Conservation (phyloP, 75 land plant species). For the Ceratopteris richardii region DNA sequence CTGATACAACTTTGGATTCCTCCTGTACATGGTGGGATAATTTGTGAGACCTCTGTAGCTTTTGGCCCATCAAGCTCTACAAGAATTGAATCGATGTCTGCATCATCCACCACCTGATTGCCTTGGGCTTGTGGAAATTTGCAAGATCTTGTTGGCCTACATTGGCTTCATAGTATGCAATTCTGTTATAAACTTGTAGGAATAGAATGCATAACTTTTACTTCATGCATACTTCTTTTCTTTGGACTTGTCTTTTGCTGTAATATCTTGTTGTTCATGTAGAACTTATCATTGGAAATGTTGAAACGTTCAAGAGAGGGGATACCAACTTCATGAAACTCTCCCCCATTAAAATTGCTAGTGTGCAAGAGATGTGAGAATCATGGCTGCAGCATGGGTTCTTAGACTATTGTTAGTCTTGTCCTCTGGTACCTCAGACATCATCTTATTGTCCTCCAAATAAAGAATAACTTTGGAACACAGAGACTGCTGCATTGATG, state of each 20-base stretch:
- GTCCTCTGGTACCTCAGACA: constrained; percentile 73
- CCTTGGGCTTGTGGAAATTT: constrained; percentile 97
- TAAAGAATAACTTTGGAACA: constrained; percentile 72
- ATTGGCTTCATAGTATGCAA: constrained; percentile 92
- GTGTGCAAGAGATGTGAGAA: constrained; percentile 34
- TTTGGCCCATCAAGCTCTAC: no score
- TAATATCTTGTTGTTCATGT: constrained; percentile 61
- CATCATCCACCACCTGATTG: no score
- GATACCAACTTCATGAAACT: constrained; percentile 22
- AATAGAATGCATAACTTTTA: constrained; percentile 82
- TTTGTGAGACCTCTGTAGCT: no score
- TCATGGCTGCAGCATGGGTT: constrained; percentile 82
- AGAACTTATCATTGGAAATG: constrained; percentile 90
- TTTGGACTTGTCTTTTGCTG: constrained; percentile 71
- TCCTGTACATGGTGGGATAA: no score
- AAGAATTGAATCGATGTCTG: no score
- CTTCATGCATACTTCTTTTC: constrained; percentile 67
- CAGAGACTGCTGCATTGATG: constrained; percentile 9
- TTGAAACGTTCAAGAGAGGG: constrained; percentile 51
- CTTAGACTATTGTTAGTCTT: constrained; percentile 38
- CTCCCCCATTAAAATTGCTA: constrained; percentile 33
- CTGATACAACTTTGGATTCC: no score
- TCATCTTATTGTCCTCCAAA: constrained; percentile 88
- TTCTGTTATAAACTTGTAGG: constrained; percentile 80
- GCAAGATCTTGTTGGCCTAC: constrained; percentile 90